Base-by-base conservation (phyloP, 768 basidiomycete genomes). In the Suillus hirtellus region DNA sequence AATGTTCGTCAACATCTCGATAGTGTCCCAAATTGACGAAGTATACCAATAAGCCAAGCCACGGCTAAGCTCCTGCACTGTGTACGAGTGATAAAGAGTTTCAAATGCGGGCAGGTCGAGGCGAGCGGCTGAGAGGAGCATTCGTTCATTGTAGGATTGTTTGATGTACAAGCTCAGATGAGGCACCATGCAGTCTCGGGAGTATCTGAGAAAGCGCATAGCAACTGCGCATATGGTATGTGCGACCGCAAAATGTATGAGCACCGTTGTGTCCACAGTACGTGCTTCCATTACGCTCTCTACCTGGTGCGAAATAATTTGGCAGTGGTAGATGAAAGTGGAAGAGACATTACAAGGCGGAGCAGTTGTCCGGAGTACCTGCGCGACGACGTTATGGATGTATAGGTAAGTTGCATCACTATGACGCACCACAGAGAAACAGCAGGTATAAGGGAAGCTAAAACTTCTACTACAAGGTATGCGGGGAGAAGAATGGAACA, bases 281-380 rank as follows among this genome's bases (percentile, higher is more conserved):
- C 88, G 79, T 56, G 83, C 80, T 61, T 90, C 87, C 52, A 91
- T 80, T 2, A 89, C 86, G 15, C 77, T 81, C 78, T 89, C 86
- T 37, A 90, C 86, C 86, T 89, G 54, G 40, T 49, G 31, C 40
- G 37, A 66, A 19, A 43, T 67, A 27, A 62, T 59, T 59, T 61
- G n/a, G 63, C 60, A 66, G 66, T 56, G 4, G 31, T 21, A 64
- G 44, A 54, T 24, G 27, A 10, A 50, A 40, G 21, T 60, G 17
- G 60, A 14, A n/a, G 54, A 34, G 40, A 31, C 66, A 83, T 70
- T 73, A 89, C 89, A 63, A 90, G 83, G 21, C 76, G 70, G 14
- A 91, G 77, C 8, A 91, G 76, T 68, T 90, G 87, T 9, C 87
- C 88, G 10, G 86, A 88, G 61, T 86, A 91, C 84, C 86, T 86